Evolutionary conservation across 805 yeast species (phyloP), one percentile per base, ranked within the genome.

Genomic region (Huiozyma sinensis): DNA sequence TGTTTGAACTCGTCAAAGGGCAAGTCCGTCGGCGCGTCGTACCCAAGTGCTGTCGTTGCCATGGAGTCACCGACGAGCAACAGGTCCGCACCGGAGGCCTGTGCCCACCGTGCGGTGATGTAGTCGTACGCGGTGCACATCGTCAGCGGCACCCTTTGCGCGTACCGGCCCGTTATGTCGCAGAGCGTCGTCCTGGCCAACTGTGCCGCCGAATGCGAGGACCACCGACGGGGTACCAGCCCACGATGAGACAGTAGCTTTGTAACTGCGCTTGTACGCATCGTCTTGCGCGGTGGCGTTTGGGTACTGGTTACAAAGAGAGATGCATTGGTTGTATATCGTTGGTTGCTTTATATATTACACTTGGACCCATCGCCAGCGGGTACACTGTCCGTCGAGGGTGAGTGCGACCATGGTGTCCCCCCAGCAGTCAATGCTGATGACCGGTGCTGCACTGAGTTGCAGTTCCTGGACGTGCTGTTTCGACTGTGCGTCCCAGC

Each of bases 21-120:
- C 28, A 92, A 64, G 54, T 83, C 83, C 47, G 81, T 78, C 0
- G 97, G 82, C 36, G 83, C 79, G 2, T 70, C 70, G 56, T 82
- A 81, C 0, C 98, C 98, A 49, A 86, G 70, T 0, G 95, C 73
- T 1, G 85, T 89, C 96, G 88, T 90, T 0, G 96, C 87, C 28
- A 92, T 65, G 0, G 97, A 89, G 61, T 90, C 98, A 3, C 98
- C 98, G 4, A 90, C 80, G 2, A 90, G 70, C 6, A 81, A 69
- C 46, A 81, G 71, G 53, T 90, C 97, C 2, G 78, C 70, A 0
- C 74, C 72, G 0, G 89, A 76, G 12, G 70, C 61, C 27, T 81
- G 79, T 0, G 88, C 94, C 53, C 83, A 68, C 30, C 69, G 67
- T 0, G 79, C 92, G 0, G 95, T 80, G 12, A 89, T 77, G 55